Evolutionary conservation across 1,139 yeast genomes (phyloP).

Genomic region (Hansenula lynferdii): DNA sequence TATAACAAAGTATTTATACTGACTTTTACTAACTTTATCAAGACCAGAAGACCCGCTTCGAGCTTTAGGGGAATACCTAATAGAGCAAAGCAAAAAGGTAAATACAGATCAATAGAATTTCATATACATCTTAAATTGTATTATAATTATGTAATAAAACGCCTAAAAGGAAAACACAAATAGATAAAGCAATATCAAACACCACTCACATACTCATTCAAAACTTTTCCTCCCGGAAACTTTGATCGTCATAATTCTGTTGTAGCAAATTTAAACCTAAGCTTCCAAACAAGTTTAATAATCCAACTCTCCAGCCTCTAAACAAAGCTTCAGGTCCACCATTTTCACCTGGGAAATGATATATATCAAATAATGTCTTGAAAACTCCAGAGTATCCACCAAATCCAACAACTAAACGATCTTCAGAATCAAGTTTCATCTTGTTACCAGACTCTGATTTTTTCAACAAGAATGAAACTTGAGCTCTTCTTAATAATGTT

Average conservation of each 20-base stretch:
- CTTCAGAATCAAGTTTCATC: conserved; percentile 26
- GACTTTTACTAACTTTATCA: neutral
- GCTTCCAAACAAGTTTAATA: conserved; percentile 71
- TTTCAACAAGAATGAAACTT: conserved; percentile 54
- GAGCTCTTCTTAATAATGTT: conserved; percentile 79
- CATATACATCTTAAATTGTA: no score
- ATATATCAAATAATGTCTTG: conserved; percentile 43
- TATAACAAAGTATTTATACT: neutral
- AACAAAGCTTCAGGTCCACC: conserved; percentile 51
- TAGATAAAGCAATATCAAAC: no score
- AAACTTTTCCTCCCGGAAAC: conserved; percentile 31
- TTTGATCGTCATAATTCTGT: conserved; percentile 42
- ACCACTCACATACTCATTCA: conserved; percentile 8
- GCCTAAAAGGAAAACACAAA: no score
- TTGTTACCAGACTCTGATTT: conserved; percentile 24
- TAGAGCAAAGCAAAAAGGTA: conserved; percentile 35
- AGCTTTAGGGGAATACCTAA: conserved; percentile 66
- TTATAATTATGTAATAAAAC: no score
- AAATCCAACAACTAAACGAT: conserved; percentile 50
- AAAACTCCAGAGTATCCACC: conserved; percentile 48
- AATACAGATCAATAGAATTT: no score
- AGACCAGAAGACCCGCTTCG: conserved; percentile 66
- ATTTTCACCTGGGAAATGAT: conserved; percentile 34
- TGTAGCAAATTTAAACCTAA: conserved; percentile 75
- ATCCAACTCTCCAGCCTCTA: conserved; percentile 91